A percentile compares a stretch with the other conserved stretches of the same genome.
Evolutionary conservation across 73 alveolate genomes (phyloP).

Genomic region (Tetrahymena thermophila): DNA sequence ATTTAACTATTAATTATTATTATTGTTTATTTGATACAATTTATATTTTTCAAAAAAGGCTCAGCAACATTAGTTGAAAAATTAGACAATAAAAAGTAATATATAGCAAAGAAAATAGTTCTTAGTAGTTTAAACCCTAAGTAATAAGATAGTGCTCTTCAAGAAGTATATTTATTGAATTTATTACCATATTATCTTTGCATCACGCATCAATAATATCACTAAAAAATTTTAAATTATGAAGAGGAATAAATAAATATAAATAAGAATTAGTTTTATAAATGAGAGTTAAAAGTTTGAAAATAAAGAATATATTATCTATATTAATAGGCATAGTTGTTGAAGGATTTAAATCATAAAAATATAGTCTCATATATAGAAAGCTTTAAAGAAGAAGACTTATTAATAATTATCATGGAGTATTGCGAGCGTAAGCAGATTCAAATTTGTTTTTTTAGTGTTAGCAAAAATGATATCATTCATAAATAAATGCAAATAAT

Average conservation of each 20-base stretch:
- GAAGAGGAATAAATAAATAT: background rate
- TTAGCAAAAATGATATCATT: background rate
- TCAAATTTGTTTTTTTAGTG: background rate
- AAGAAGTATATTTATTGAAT: slow-evolving; percentile 16
- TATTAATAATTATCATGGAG: slow-evolving; percentile 70
- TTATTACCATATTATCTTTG: background rate
- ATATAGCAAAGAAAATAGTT: slow-evolving; percentile 71
- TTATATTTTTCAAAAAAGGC: slow-evolving; percentile 2
- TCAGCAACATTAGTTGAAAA: slow-evolving; percentile 47
- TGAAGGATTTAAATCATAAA: slow-evolving; percentile 70
- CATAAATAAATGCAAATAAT: background rate
- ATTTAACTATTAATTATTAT: background rate
- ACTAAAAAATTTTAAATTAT: background rate
- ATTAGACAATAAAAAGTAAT: slow-evolving; percentile 21
- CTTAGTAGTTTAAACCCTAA: slow-evolving; percentile 43
- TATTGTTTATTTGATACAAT: background rate
- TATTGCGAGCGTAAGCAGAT: slow-evolving; percentile 49
- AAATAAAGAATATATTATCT: background rate
- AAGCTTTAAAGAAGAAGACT: slow-evolving; percentile 65
- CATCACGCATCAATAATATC: background rate
- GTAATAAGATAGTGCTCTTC: slow-evolving; percentile 57
- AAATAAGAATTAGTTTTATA: background rate
- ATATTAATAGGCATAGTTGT: slow-evolving; percentile 49
- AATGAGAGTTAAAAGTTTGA: background rate
- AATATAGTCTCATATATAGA: slow-evolving; percentile 81